These are phyloP conservation scores for Noccaea caerulescens DNA, from an alignment of 345 rosid species.

Conservation along the genomic window DNA sequence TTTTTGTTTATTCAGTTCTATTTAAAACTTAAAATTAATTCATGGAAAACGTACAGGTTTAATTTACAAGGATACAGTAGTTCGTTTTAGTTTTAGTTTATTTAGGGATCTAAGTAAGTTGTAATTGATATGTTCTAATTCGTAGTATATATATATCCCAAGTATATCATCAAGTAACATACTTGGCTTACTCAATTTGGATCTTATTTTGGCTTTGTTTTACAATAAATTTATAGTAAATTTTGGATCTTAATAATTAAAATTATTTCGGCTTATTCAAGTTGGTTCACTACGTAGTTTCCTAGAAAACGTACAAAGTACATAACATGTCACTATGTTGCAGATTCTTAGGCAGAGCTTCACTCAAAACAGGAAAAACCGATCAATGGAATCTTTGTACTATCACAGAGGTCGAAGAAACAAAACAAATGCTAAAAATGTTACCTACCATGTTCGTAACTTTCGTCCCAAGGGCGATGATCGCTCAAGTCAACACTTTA, in stretches of 20 bases:
- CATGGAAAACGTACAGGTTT: neutral
- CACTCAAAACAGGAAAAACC: conserved; percentile 57
- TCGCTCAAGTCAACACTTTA: conserved; percentile 75
- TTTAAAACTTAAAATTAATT: neutral
- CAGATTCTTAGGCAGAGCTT: conserved; percentile 66
- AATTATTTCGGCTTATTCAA: neutral
- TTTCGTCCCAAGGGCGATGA: conserved; percentile 79
- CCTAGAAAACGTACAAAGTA: neutral
- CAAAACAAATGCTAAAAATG: conserved; percentile 94
- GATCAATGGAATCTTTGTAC: conserved; percentile 69
- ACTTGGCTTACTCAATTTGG: too few relatives aligned
- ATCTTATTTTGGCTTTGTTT: too few relatives aligned
- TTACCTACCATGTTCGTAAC: conserved; percentile 68
- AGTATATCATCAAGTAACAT: too few relatives aligned
- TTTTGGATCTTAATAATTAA: too few relatives aligned
- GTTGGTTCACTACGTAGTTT: neutral
- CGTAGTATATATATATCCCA: too few relatives aligned
- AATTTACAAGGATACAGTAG: neutral
- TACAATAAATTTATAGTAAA: too few relatives aligned
- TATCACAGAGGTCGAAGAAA: conserved; percentile 93
- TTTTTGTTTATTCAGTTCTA: neutral
- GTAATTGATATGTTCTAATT: too few relatives aligned
- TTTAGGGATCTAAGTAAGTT: too few relatives aligned
- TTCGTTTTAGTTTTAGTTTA: neutral
- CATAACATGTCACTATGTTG: conserved; percentile 7